These are phyloP conservation scores for Odontarrhena argentea DNA, from an alignment of 345 rosid species.

Conservation along the genomic window DNA sequence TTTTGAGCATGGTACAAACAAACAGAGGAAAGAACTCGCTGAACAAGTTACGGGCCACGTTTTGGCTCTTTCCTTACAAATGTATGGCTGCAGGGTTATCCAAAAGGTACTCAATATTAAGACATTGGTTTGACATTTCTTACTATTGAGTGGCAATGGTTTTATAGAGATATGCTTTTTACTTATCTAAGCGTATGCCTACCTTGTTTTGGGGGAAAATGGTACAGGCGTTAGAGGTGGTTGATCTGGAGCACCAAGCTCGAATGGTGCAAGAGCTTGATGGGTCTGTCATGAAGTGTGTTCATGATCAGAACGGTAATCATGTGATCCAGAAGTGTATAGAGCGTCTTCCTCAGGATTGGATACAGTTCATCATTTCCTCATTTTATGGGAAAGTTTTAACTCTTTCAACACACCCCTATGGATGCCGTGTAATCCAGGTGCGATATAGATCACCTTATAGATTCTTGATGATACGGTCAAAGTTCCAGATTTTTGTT, in stretches of 20 bases:
- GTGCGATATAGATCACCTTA: constrained; percentile 39
- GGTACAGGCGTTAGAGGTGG: constrained; percentile 85
- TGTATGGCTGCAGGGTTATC: constrained; percentile 99
- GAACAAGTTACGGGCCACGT: constrained; percentile 81
- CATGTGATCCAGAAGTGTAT: constrained; percentile 98
- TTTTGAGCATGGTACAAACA: constrained; percentile 83
- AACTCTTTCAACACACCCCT: constrained; percentile 89
- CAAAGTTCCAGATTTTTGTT: constrained; percentile 15
- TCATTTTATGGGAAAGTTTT: constrained; percentile 88
- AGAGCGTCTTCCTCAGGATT: constrained; percentile 84
- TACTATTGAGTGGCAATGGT: neutral
- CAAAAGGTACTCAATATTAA: constrained; percentile 68
- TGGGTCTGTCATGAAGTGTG: constrained; percentile 89
- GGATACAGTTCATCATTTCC: constrained; percentile 77
- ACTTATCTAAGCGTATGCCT: constrained; percentile 12
- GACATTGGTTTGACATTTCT: constrained; percentile 1
- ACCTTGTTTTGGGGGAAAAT: constrained; percentile 16
- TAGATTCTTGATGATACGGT: constrained; percentile 17
- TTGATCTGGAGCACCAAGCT: constrained; percentile 71
- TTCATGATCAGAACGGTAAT: constrained; percentile 96
- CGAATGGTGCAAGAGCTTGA: constrained; percentile 84
- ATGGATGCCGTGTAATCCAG: constrained; percentile 99
- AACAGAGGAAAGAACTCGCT: constrained; percentile 80
- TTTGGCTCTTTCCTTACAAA: constrained; percentile 86
- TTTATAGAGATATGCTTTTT: constrained; percentile 4